Evolutionary conservation across 2,329 filamentous ascomycete species (phyloP), one percentile per base, ranked within the genome.

Genomic region (Cordyceps tenuipes): DNA sequence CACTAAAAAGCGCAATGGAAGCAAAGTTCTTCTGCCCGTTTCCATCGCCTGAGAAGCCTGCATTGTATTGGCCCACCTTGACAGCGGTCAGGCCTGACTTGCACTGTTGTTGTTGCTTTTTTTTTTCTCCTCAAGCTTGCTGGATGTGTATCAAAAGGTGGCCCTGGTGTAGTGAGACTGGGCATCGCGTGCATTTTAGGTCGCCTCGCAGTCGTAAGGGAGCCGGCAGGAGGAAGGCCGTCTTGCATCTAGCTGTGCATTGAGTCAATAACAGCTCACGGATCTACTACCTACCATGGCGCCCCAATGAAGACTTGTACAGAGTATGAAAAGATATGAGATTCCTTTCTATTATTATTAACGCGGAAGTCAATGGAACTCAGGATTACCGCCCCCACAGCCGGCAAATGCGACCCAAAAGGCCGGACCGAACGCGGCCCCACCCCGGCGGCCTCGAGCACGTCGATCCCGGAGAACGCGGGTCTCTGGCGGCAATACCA

Each of bases 21-120:
- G 9, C 34, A 13, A 36, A 36, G 12, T 36, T 36, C 5, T 36
- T 36, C 34, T 36, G 34, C 3, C 13, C 34, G 34, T 36, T 36
- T 36, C 34, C 12, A 36, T 36, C 34, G 9, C 34, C 7, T 9
- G 3, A n/a, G 41, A 43, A 36, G 7, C 29, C 34, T 53, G 41
- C 26, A 34, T 13, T 13, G 2, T 5, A n/a, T 47, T 56, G 53
- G 29, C 43, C 53, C 53, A 56, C 53, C 3, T 12, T 36, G 41
- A 36, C 41, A 56, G 53, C 53, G 53, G 53, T 56, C 41, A 56
- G 43, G 43, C 53, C 53, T 36, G 53, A 56, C 41, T 23, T 23
- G 23, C 23, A 23, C 7, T 29, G 29, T 29, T 29, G 29, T 29
- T 29, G 29, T 29, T 29, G 29, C 7, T 46, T 8, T 43, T 23